Percentiles rank a stretch among this genome's conserved stretches.
These are phyloP conservation scores for Lobosporangium transversale DNA, from an alignment of 192 early-diverging fungal genomes.

Conservation along the genomic window DNA sequence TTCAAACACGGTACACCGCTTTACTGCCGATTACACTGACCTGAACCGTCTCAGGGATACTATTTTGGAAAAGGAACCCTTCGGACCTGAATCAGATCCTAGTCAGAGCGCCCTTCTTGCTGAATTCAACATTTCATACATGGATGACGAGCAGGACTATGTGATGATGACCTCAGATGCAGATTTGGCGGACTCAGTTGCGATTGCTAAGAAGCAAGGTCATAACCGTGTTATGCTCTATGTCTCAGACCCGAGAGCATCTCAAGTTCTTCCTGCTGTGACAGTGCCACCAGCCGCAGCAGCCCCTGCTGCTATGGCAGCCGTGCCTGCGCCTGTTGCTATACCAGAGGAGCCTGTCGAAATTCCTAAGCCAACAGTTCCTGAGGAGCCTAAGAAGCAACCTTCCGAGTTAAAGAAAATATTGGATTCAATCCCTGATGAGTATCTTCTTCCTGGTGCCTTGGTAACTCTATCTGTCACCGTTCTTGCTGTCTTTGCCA, in stretches of 20 bases:
- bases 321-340: constrained; percentile 11
- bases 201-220: constrained; percentile 80
- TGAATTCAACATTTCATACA: constrained; percentile 74
- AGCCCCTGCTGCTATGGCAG: constrained; percentile 17
- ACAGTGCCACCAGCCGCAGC: not conserved
- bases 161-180: constrained; percentile 81
- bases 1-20: constrained; percentile 78
- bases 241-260: constrained; percentile 57
- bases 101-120: constrained; percentile 53
- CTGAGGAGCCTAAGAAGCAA: constrained; percentile 39
- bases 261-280: constrained; percentile 19
- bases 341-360: constrained; percentile 17
- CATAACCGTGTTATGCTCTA: constrained; percentile 80
- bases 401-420: constrained; percentile 46
- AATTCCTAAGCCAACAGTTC: constrained; percentile 13
- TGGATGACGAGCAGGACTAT: constrained; percentile 93
- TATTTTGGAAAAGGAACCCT: constrained; percentile 67
- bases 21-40: constrained; percentile 67
- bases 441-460: constrained; percentile 65
- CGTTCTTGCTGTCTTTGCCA: constrained; percentile 64
- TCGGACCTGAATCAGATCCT: constrained; percentile 60
- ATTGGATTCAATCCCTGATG: constrained; percentile 50
- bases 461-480: constrained; percentile 61
- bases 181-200: constrained; percentile 87
- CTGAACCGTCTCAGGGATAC: constrained; percentile 63